phyloP scores from a whole-genome alignment of 1,284 basidiomycete species.

The Austroboletus novae-zelandiae region DNA sequence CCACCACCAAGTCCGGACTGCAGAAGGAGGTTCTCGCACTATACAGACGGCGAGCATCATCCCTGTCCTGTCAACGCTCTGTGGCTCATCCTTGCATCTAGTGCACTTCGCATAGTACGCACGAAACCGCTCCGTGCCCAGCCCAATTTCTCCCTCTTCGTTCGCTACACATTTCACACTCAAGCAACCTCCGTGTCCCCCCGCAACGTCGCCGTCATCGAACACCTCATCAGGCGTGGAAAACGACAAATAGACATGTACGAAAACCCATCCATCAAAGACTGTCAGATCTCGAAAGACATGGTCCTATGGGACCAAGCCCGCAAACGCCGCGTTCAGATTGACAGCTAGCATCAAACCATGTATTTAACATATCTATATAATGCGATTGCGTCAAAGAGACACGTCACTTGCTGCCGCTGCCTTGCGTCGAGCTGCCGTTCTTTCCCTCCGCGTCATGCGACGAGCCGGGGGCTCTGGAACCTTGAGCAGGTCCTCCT shows the following conservation, averaged over 20 bases:
- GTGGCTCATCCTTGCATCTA: constrained; percentile 30
- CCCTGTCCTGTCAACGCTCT: not conserved
- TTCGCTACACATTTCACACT: constrained; percentile 65
- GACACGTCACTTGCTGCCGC: not conserved
- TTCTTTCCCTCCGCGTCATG: constrained; percentile 26
- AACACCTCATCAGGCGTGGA: constrained; percentile 69
- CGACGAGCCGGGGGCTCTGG: constrained; percentile 17
- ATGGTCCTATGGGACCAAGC: constrained; percentile 60
- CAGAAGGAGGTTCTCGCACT: constrained; percentile 69
- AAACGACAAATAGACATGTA: constrained; percentile 64
- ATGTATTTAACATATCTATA: constrained; percentile 11
- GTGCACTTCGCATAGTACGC: constrained; percentile 69
- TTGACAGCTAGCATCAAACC: constrained; percentile 6
- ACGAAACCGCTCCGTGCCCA: constrained; percentile 59
- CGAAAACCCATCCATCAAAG: constrained; percentile 61
- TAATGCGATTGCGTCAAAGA: not conserved
- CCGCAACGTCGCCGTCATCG: constrained; percentile 64
- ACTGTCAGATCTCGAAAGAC: constrained; percentile 67
- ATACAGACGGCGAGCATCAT: constrained; percentile 59
- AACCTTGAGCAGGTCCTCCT: constrained; percentile 17
- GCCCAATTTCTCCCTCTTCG: constrained; percentile 62
- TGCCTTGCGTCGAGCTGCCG: constrained; percentile 14
- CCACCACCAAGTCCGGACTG: constrained; percentile 51
- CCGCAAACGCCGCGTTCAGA: constrained; percentile 1
- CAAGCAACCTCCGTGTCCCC: constrained; percentile 60